These are phyloP conservation scores for Phialophora tarda DNA, from an alignment of 2,329 filamentous ascomycete genomes.

Conservation along the genomic window DNA sequence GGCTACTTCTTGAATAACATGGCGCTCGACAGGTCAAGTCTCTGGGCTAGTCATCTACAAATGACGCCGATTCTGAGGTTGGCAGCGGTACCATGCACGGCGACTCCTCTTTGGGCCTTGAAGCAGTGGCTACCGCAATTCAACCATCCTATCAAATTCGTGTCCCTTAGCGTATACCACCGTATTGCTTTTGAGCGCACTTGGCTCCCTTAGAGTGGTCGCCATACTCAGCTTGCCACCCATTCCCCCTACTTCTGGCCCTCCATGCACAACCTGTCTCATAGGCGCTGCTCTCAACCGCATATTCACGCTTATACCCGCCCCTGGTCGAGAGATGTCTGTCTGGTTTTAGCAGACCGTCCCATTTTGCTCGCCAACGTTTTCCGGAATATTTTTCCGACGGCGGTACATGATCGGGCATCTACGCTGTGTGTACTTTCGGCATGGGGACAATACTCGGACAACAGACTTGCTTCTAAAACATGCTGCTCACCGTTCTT, in stretches of 20 bases:
- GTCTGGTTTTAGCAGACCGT: neutral
- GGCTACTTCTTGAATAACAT: neutral
- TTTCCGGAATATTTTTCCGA: neutral
- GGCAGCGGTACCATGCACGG: neutral
- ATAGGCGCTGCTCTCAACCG: neutral
- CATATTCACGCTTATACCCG: neutral
- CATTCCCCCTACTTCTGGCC: neutral
- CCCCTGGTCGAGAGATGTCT: neutral
- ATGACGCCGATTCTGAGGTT: neutral
- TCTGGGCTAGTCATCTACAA: neutral
- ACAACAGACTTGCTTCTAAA: neutral
- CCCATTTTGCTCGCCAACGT: neutral
- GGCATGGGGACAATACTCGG: neutral
- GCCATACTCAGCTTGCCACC: neutral
- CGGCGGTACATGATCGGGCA: neutral
- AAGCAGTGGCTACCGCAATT: neutral
- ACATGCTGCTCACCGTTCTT: neutral
- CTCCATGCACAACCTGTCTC: neutral
- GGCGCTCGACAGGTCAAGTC: slow-evolving; percentile 4
- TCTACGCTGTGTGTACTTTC: neutral
- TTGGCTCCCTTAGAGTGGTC: neutral
- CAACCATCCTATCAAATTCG: neutral
- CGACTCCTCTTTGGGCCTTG: neutral
- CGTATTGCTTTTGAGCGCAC: neutral
- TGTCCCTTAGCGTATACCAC: neutral